Conservation (phyloP, 2,329 filamentous ascomycete genomes). For the Teratosphaeria gauchensis region DNA sequence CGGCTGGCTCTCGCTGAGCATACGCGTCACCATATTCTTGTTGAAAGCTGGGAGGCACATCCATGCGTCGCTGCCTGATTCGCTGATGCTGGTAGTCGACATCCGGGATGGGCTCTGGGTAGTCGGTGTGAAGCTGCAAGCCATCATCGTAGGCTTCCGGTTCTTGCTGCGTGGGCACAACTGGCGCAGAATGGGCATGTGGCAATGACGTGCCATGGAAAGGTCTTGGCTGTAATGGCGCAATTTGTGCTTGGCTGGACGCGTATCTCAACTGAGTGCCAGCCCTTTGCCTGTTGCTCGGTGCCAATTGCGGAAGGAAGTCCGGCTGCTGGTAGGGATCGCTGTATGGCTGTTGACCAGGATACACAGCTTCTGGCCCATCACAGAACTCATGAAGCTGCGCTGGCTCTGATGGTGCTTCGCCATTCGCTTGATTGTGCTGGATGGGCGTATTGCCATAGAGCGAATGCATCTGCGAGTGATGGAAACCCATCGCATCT, state of each 20-base stretch:
- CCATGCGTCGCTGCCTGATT: constrained; percentile 16
- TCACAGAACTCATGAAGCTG: not conserved
- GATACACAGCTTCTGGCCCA: not conserved
- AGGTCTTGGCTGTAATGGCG: constrained; percentile 8
- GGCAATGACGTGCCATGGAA: constrained; percentile 21
- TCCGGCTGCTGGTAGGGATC: constrained; percentile 34
- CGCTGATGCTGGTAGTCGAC: constrained; percentile 23
- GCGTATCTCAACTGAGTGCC: constrained; percentile 20
- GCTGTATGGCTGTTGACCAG: constrained; percentile 24
- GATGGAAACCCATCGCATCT: constrained; percentile 16
- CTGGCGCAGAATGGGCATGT: constrained; percentile 38
- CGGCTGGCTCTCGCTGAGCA: constrained; percentile 10
- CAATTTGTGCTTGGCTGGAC: constrained; percentile 7
- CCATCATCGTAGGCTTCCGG: constrained; percentile 14
- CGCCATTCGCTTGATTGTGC: not conserved
- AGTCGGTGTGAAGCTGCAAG: constrained; percentile 20
- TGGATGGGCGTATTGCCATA: constrained; percentile 1
- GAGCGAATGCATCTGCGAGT: constrained; percentile 4
- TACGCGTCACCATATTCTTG: constrained; percentile 18
- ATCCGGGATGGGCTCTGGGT: constrained; percentile 25
- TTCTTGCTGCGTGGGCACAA: constrained; percentile 45
- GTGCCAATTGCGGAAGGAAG: constrained; percentile 26
- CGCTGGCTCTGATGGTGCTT: not conserved
- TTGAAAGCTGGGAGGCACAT: constrained; percentile 20
- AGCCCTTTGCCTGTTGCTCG: constrained; percentile 20